phyloP scores from a whole-genome alignment of 2,329 filamentous ascomycete species.

The Plectosphaerella cucumerina region DNA sequence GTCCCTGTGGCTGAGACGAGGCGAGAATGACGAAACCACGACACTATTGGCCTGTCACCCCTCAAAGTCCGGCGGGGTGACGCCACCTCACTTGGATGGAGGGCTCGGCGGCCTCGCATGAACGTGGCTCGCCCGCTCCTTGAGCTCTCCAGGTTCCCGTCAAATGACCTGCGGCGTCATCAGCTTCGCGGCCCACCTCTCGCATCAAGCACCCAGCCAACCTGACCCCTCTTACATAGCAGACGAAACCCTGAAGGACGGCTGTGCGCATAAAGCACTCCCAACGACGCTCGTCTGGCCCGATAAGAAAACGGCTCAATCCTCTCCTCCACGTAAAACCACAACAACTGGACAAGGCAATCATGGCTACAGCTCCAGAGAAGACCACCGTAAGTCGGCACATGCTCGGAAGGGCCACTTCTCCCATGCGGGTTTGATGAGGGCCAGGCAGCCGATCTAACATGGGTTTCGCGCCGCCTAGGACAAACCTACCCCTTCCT shows the following conservation, averaged over 20 bases:
- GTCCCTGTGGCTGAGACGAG: too few species aligned
- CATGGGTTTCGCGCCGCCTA: constrained; percentile 18
- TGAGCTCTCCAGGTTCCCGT: neutral
- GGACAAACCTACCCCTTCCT: constrained; percentile 33
- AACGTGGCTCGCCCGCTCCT: neutral
- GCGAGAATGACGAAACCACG: too few species aligned
- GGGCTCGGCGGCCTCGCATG: too few species aligned
- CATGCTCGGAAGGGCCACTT: neutral
- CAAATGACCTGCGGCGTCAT: constrained; percentile 12
- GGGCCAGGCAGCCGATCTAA: constrained; percentile 2
- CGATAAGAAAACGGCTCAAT: neutral
- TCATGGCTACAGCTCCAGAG: constrained; percentile 39
- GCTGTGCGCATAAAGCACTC: neutral
- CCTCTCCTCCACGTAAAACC: too few species aligned
- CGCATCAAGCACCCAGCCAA: neutral
- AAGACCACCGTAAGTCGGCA: constrained; percentile 29
- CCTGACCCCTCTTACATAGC: neutral
- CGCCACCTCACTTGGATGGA: too few species aligned
- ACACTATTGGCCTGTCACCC: too few species aligned
- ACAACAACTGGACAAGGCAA: constrained; percentile 8
- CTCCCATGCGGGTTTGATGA: constrained; percentile 10
- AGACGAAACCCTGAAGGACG: constrained; percentile 4
- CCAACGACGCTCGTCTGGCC: neutral
- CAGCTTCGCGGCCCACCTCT: constrained; percentile 14
- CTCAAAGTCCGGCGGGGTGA: too few species aligned